Evolutionary conservation across 1,139 yeast species (phyloP).

Genomic region (Kurtzmaniella quercitrusa): DNA sequence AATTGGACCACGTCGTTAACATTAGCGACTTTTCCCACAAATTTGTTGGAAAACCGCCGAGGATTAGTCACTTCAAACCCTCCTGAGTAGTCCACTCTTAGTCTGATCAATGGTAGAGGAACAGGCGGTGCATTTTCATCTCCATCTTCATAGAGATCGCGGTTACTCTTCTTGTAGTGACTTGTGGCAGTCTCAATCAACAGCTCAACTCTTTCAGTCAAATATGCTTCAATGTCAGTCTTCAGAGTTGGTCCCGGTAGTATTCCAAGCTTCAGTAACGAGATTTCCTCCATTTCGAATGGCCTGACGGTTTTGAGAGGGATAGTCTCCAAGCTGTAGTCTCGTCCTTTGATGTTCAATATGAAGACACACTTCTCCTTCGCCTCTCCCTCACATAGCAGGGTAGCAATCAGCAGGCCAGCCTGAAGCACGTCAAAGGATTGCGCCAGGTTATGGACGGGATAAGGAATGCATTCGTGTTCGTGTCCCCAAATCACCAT

Average conservation of each 20-base stretch:
- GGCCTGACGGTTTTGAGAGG: slow-evolving; percentile 76
- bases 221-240: slow-evolving; percentile 55
- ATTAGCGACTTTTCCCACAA: slow-evolving; percentile 90
- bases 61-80: slow-evolving; percentile 92
- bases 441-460: slow-evolving; percentile 59
- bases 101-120: slow-evolving; percentile 76
- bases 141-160: slow-evolving; percentile 19
- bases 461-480: slow-evolving; percentile 84
- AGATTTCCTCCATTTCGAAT: slow-evolving; percentile 66
- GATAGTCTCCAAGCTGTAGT: slow-evolving; percentile 62
- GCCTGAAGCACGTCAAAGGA: slow-evolving; percentile 84
- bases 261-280: slow-evolving; percentile 50
- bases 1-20: slow-evolving; percentile 79
- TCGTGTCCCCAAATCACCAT: slow-evolving; percentile 97
- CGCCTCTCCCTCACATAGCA: slow-evolving; percentile 82
- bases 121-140: slow-evolving; percentile 12
- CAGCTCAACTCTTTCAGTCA: slow-evolving; percentile 60
- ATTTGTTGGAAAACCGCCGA: slow-evolving; percentile 79
- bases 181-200: slow-evolving; percentile 58
- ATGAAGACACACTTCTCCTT: slow-evolving; percentile 71
- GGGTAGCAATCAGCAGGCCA: slow-evolving; percentile 93
- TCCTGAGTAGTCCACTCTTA: slow-evolving; percentile 85
- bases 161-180: slow-evolving; percentile 43
- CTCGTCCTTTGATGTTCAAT: slow-evolving; percentile 54
- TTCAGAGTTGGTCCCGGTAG: slow-evolving; percentile 63